Conservation (phyloP, 129 eudicot species). For the Flaveria ramosissima region DNA sequence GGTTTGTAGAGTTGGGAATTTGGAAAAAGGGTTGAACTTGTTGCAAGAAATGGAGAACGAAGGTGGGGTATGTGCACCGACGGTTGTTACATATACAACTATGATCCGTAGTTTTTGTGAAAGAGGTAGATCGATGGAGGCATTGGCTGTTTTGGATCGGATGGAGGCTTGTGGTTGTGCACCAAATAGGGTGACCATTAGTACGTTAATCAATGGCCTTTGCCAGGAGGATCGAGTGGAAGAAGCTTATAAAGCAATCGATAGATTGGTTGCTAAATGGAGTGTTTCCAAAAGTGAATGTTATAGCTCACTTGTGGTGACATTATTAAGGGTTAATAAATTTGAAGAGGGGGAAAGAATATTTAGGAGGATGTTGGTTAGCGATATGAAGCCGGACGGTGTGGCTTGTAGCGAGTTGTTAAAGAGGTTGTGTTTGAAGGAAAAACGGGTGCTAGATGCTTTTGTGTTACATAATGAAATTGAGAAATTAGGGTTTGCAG, state of each 20-base stretch:
- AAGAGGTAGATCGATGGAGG: conserved; percentile 51
- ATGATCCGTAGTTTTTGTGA: conserved; percentile 63
- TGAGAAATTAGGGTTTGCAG: conserved; percentile 46
- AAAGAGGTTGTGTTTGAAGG: conserved; percentile 45
- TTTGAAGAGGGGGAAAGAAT: conserved; percentile 57
- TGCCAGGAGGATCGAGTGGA: conserved; percentile 53
- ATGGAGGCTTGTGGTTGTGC: conserved; percentile 57
- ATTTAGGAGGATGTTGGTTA: conserved; percentile 64
- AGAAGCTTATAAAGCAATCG: conserved; percentile 65
- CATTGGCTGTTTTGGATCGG: conserved; percentile 59
- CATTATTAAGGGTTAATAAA: conserved; percentile 46
- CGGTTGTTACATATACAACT: conserved; percentile 65
- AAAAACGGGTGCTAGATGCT: conserved; percentile 55
- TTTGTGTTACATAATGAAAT: conserved; percentile 52
- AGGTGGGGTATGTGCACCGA: conserved; percentile 59
- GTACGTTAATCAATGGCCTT: conserved; percentile 60
- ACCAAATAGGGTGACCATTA: conserved; percentile 59
- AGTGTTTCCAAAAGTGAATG: conserved; percentile 51
- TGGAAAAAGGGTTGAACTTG: conserved; percentile 59
- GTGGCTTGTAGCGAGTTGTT: conserved; percentile 59
- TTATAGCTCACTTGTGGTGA: conserved; percentile 67
- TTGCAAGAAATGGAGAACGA: conserved; percentile 70
- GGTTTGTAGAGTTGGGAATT: conserved; percentile 58
- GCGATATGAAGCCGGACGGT: conserved; percentile 66
- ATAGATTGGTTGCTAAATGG: conserved; percentile 38